These are phyloP conservation scores for Pseudogymnoascus sp. DNA, from an alignment of 2,329 filamentous ascomycete genomes.

Conservation along the genomic window DNA sequence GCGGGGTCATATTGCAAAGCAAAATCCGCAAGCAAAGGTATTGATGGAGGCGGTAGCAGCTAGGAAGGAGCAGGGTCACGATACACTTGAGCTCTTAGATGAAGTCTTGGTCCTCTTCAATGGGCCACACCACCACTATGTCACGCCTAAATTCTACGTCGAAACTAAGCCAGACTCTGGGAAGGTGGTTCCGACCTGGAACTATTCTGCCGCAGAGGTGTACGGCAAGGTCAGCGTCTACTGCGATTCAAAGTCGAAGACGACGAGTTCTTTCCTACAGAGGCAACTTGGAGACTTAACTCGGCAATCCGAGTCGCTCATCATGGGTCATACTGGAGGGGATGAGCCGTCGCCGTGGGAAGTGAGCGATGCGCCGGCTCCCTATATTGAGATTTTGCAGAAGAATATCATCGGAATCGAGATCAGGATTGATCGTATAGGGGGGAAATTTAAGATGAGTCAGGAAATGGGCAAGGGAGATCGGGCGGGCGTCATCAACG, in stretches of 20 bases:
- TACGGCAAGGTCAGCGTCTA: slow-evolving; percentile 52
- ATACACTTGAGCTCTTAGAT: slow-evolving; percentile 27
- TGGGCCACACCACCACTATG: slow-evolving; percentile 51
- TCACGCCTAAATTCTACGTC: slow-evolving; percentile 62
- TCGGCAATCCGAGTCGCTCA: slow-evolving; percentile 40
- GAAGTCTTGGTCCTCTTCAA: slow-evolving; percentile 61
- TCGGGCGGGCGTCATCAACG: slow-evolving; percentile 47
- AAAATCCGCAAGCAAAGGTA: slow-evolving; percentile 57
- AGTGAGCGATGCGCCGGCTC: slow-evolving; percentile 48
- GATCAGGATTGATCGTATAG: slow-evolving; percentile 46
- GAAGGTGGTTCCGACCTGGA: slow-evolving; percentile 66
- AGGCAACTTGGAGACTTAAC: slow-evolving; percentile 48
- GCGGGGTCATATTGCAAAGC: slow-evolving; percentile 54
- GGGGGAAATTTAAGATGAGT: slow-evolving; percentile 62
- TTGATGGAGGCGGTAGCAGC: slow-evolving; percentile 42
- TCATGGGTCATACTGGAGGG: slow-evolving; percentile 49
- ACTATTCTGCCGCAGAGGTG: slow-evolving; percentile 58
- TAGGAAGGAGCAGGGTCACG: background rate
- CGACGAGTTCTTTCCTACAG: slow-evolving; percentile 42
- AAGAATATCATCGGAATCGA: slow-evolving; percentile 56
- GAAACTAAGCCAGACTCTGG: slow-evolving; percentile 57
- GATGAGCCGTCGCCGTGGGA: slow-evolving; percentile 42
- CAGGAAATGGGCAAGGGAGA: slow-evolving; percentile 51
- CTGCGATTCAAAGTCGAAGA: slow-evolving; percentile 39
- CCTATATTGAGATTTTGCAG: slow-evolving; percentile 49